Conservation (phyloP, 129 eudicot genomes). For the Ambrosia artemisiifolia region DNA sequence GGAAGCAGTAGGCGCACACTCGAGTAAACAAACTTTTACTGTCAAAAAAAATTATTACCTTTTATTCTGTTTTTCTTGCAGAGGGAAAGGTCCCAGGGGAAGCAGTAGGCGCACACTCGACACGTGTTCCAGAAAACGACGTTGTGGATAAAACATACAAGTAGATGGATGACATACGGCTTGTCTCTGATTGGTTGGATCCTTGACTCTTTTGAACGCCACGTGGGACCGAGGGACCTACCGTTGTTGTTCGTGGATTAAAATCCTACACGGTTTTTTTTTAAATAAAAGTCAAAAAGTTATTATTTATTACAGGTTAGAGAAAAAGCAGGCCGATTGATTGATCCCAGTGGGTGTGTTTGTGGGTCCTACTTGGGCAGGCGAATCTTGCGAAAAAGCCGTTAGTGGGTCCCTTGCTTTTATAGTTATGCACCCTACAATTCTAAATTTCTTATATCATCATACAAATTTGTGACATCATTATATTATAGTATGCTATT, state of each 20-base stretch:
- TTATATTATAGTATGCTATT: background rate
- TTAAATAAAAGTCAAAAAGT: background rate
- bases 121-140: background rate
- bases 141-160: background rate
- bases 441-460: background rate
- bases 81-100: background rate
- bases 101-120: background rate
- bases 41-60: background rate
- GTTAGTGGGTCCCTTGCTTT: background rate
- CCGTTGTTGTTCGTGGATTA: conserved; percentile 9
- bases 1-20: no score
- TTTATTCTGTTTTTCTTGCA: background rate
- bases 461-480: background rate
- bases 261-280: conserved; percentile 20
- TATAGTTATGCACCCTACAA: background rate
- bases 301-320: conserved; percentile 3
- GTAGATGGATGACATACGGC: conserved; percentile 4
- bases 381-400: conserved; percentile 21
- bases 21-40: no score
- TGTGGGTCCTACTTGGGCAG: conserved; percentile 1
- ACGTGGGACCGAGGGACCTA: conserved; percentile 7
- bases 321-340: conserved; percentile 9
- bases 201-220: conserved; percentile 9
- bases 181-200: background rate
- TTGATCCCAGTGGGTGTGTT: conserved; percentile 17